phyloP scores from a whole-genome alignment of 345 rosid genomes.

The Geranium rotundifolium region DNA sequence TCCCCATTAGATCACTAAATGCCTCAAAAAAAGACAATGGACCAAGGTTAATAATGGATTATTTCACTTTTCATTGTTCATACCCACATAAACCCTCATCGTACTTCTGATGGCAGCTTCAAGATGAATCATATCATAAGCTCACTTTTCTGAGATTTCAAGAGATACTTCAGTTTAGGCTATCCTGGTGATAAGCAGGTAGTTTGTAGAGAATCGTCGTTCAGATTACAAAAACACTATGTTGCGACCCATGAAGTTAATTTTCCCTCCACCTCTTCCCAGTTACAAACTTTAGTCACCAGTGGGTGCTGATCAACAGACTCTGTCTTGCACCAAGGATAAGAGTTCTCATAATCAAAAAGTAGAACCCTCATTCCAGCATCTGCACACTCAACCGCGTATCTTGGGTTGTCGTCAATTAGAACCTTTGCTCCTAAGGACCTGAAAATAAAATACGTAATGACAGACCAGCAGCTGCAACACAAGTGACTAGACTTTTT shows the following conservation, averaged over 20 bases:
- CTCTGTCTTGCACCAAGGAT: constrained; percentile 84
- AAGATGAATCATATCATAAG: neutral
- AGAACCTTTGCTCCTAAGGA: constrained; percentile 75
- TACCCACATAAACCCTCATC: neutral
- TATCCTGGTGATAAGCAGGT: no score
- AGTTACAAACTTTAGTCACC: constrained; percentile 71
- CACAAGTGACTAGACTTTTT: neutral
- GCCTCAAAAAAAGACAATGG: neutral
- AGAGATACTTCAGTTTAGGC: no score
- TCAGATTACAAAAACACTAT: constrained; percentile 8
- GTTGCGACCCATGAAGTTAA: constrained; percentile 41
- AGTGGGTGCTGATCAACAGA: constrained; percentile 56
- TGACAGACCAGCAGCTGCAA: neutral
- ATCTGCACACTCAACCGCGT: constrained; percentile 76
- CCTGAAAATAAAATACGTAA: constrained; percentile 20
- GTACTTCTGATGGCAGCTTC: neutral
- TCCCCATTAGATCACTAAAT: no score
- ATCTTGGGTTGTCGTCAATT: constrained; percentile 90
- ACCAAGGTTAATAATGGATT: neutral
- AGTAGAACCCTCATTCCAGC: constrained; percentile 81
- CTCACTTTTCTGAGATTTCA: neutral
- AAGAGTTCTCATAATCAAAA: constrained; percentile 80
- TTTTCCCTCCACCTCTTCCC: constrained; percentile 82
- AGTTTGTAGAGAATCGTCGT: neutral
- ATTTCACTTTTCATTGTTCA: no score